phyloP scores from a whole-genome alignment of 202 grass and related monocot species.

The Eragrostis tef region DNA sequence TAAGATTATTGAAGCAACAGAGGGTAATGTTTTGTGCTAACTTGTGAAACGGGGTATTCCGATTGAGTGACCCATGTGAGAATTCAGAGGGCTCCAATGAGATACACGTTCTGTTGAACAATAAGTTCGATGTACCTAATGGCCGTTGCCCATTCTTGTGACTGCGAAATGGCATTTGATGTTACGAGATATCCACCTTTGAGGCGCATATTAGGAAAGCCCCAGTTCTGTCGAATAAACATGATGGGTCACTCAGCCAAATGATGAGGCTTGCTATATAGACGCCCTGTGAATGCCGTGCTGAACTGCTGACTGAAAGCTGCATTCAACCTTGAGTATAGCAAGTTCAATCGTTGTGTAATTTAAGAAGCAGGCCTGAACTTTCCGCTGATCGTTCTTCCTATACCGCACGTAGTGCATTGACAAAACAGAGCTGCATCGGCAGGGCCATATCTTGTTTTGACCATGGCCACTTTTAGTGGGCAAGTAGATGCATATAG shows the following conservation, averaged over 20 bases:
- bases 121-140: conserved; percentile 46
- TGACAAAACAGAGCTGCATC: not conserved
- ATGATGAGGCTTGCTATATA: conserved; percentile 11
- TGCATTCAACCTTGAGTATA: not conserved
- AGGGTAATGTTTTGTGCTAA: conserved; percentile 31
- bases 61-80: conserved; percentile 32
- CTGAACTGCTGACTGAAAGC: conserved; percentile 3
- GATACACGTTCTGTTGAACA: not conserved
- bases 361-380: not conserved
- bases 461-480: not conserved
- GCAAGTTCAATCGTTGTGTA: not conserved
- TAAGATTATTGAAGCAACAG: conserved; percentile 31
- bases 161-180: conserved; percentile 29
- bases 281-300: not conserved
- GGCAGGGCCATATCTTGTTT: not conserved
- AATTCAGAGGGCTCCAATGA: conserved; percentile 17
- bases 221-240: conserved; percentile 12
- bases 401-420: not conserved
- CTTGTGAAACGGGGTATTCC: conserved; percentile 44
- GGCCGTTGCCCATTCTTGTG: conserved; percentile 29
- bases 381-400: not conserved
- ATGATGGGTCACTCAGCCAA: conserved; percentile 5
- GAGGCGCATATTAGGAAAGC: conserved; percentile 38
- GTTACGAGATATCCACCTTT: conserved; percentile 34
- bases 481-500: not conserved